phyloP scores from a whole-genome alignment of 768 basidiomycete genomes.

The Xerocomus brunneocitrinus region DNA sequence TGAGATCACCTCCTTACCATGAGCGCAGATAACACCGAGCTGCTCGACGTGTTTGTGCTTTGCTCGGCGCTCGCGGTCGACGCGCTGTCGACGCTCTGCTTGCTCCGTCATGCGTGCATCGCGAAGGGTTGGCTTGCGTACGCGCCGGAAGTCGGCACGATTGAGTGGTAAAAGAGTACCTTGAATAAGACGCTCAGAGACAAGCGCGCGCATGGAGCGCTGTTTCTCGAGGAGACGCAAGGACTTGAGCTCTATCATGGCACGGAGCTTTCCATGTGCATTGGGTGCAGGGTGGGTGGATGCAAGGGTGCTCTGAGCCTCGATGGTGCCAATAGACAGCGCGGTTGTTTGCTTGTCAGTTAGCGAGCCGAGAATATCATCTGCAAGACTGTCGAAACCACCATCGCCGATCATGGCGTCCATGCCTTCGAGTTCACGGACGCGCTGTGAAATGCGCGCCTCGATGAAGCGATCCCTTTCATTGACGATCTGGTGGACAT shows the following conservation, averaged over 20 bases:
- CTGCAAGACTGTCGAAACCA: constrained; percentile 49
- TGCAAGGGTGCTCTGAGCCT: constrained; percentile 6
- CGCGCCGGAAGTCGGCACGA: constrained; percentile 84
- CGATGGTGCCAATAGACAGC: constrained; percentile 34
- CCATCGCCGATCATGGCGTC: constrained; percentile 80
- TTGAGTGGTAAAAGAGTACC: constrained; percentile 87
- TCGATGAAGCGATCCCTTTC: constrained; percentile 92
- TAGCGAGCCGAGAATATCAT: constrained; percentile 28
- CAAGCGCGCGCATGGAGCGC: constrained; percentile 74
- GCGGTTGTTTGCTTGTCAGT: constrained; percentile 12
- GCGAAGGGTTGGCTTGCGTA: constrained; percentile 78
- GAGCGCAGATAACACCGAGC: constrained; percentile 77
- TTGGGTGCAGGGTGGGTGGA: constrained; percentile 50
- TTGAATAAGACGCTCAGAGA: constrained; percentile 84
- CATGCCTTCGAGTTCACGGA: constrained; percentile 77
- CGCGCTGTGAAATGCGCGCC: constrained; percentile 81
- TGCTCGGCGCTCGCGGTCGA: constrained; percentile 88
- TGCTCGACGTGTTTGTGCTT: constrained; percentile 97
- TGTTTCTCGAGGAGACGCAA: constrained; percentile 90
- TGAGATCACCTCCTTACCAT: constrained; percentile 72
- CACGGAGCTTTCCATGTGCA: constrained; percentile 79
- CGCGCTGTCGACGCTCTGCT: constrained; percentile 85
- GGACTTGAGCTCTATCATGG: constrained; percentile 89
- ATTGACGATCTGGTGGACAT: constrained; percentile 85
- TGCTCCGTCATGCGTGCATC: constrained; percentile 89